Percentiles rank a stretch among this genome's conserved stretches.
phyloP scores from a whole-genome alignment of 495 filamentous ascomycete species.

The Chaetomium cochliodes region DNA sequence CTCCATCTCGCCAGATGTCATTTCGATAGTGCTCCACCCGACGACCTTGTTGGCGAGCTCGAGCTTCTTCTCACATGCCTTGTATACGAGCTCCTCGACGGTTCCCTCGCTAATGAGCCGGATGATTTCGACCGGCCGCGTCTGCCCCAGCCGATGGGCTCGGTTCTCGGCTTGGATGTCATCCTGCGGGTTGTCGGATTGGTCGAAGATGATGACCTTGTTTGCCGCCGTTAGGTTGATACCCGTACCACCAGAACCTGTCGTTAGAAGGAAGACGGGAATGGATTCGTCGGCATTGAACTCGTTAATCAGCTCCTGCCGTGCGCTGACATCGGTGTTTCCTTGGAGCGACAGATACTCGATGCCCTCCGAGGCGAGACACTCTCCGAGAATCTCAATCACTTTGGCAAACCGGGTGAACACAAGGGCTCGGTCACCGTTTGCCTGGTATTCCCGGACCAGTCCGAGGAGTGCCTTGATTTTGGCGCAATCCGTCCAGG shows the following conservation, averaged over 20 bases:
- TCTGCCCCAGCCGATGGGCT: constrained; percentile 92
- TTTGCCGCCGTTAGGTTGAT: constrained; percentile 95
- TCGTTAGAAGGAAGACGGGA: constrained; percentile 88
- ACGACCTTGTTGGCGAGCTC: constrained; percentile 82
- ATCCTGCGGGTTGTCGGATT: constrained; percentile 92
- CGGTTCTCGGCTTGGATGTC: constrained; percentile 96
- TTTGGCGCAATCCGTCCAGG: constrained; percentile 95
- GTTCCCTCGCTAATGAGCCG: constrained; percentile 78
- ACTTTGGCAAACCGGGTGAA: constrained; percentile 93
- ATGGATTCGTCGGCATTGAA: constrained; percentile 76
- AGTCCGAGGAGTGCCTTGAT: constrained; percentile 73
- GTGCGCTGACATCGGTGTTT: constrained; percentile 73
- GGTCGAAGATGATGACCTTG: constrained; percentile 97
- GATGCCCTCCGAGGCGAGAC: constrained; percentile 70
- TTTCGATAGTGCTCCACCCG: constrained; percentile 35
- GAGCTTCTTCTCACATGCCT: constrained; percentile 85
- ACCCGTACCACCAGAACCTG: constrained; percentile 88
- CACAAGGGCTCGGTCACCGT: constrained; percentile 81
- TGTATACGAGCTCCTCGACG: constrained; percentile 90
- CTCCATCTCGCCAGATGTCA: constrained; percentile 36
- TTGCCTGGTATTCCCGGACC: constrained; percentile 66
- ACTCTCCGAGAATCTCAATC: constrained; percentile 82
- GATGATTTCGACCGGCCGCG: constrained; percentile 77
- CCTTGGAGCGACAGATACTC: constrained; percentile 81
- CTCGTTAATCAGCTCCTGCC: constrained; percentile 82